Evolutionary conservation across 306 rosid genomes (phyloP).

Genomic region (Quercus gilva): DNA sequence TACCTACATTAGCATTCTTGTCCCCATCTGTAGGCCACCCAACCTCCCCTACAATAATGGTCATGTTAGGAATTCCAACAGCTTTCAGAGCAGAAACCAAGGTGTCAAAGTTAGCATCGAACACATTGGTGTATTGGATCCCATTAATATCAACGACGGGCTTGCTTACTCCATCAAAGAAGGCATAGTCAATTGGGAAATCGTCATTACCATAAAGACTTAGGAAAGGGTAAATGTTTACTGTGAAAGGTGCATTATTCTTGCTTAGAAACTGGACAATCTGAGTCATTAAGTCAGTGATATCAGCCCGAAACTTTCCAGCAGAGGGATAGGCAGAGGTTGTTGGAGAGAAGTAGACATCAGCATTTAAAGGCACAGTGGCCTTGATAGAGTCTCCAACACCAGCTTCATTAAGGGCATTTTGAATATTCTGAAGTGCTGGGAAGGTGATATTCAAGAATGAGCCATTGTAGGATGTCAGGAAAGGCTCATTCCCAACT

Average conservation of each 20-base stretch:
- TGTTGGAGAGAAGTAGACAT: constrained; percentile 73
- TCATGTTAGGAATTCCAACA: constrained; percentile 56
- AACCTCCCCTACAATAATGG: constrained; percentile 91
- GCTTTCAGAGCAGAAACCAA: constrained; percentile 78
- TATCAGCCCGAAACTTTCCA: constrained; percentile 76
- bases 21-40: constrained; percentile 99
- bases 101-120: constrained; percentile 93
- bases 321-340: constrained; percentile 69
- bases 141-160: constrained; percentile 66
- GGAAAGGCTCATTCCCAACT: constrained; percentile 97
- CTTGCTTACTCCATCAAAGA: constrained; percentile 72
- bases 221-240: constrained; percentile 92
- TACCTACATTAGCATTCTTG: constrained; percentile 73
- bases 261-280: constrained; percentile 68
- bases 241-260: constrained; percentile 81
- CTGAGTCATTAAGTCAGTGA: constrained; percentile 69
- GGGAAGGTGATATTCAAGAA: constrained; percentile 82
- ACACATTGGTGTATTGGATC: constrained; percentile 71
- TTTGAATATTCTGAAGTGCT: constrained; percentile 92
- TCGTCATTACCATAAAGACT: constrained; percentile 82
- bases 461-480: constrained; percentile 79
- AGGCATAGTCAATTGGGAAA: constrained; percentile 88
- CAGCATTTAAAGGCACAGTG: constrained; percentile 95
- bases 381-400: constrained; percentile 73
- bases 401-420: constrained; percentile 85